These are phyloP conservation scores for Casuarina cunninghamiana DNA, from an alignment of 306 rosid genomes.

Conservation along the genomic window DNA sequence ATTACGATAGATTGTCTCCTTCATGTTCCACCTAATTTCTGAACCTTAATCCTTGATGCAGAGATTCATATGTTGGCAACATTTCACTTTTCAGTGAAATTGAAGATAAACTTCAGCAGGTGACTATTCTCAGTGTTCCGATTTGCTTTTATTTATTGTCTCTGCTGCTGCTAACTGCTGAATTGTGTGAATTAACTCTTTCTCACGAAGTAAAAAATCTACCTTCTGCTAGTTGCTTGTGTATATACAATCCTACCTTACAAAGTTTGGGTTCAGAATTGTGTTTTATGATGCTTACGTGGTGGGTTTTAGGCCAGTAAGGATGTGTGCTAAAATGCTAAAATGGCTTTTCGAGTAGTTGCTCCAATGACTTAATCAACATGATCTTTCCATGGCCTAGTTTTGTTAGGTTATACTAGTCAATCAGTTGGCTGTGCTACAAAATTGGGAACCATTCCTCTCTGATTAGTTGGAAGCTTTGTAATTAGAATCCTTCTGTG, in stretches of 20 bases:
- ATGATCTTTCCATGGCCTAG: constrained; percentile 9
- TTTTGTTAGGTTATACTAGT: constrained; percentile 24
- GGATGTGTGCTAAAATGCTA: not conserved
- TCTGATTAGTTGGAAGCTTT: constrained; percentile 1
- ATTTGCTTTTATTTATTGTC: constrained; percentile 24
- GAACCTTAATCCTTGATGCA: constrained; percentile 54
- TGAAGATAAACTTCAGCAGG: constrained; percentile 88
- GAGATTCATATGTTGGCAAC: constrained; percentile 91
- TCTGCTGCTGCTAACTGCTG: constrained; percentile 21
- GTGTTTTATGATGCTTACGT: not conserved
- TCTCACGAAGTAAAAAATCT: not conserved
- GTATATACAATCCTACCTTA: not conserved
- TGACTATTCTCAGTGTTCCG: constrained; percentile 33
- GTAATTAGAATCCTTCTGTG: not conserved
- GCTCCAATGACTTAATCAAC: not conserved
- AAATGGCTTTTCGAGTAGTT: not conserved
- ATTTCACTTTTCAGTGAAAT: constrained; percentile 75
- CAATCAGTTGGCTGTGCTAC: constrained; percentile 25
- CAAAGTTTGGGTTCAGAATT: not conserved
- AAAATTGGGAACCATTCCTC: constrained; percentile 21
- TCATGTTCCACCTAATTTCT: constrained; percentile 16
- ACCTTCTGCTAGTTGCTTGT: not conserved
- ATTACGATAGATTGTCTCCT: constrained; percentile 3
- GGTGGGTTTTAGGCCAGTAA: not conserved
- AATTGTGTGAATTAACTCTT: constrained; percentile 10